A percentile compares a stretch with the other conserved stretches of the same genome.
Evolutionary conservation across 2,329 filamentous ascomycete genomes (phyloP).

Genomic region (Fusarium brachygibbosum): DNA sequence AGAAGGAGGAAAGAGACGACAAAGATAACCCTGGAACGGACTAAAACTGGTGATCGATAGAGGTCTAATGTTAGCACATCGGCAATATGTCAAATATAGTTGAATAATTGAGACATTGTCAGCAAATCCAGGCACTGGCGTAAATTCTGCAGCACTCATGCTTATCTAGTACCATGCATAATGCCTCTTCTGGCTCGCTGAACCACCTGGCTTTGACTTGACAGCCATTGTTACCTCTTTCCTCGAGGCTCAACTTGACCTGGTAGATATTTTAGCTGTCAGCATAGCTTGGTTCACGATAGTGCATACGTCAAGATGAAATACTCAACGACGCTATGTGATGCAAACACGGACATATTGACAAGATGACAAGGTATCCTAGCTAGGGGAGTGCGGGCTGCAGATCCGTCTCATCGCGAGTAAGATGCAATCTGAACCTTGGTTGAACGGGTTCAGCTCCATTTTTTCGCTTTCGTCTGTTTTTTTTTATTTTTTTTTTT

Average conservation of each 20-base stretch:
- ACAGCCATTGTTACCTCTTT: slow-evolving; percentile 24
- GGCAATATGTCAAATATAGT: slow-evolving; percentile 13
- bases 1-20: slow-evolving; percentile 39
- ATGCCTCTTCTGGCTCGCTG: slow-evolving; percentile 13
- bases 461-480: slow-evolving; percentile 5
- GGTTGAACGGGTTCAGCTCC: slow-evolving; percentile 16
- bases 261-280: slow-evolving; percentile 3
- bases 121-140: slow-evolving; percentile 9
- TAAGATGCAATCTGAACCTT: slow-evolving; percentile 29
- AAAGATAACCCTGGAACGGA: slow-evolving; percentile 6
- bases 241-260: slow-evolving; percentile 17
- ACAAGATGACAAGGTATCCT: slow-evolving; percentile 22
- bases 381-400: slow-evolving; percentile 30
- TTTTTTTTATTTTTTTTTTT: not conserved
- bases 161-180: slow-evolving; percentile 21
- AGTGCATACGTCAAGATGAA: slow-evolving; percentile 22
- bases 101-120: slow-evolving; percentile 14
- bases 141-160: slow-evolving; percentile 9
- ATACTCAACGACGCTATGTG: slow-evolving; percentile 6
- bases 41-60: slow-evolving; percentile 19
- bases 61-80: slow-evolving; percentile 13
- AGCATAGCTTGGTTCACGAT: slow-evolving; percentile 8
- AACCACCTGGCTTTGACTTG: not conserved
- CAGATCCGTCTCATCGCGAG: slow-evolving; percentile 40
- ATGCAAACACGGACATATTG: slow-evolving; percentile 25